Conservation (phyloP, 192 early-diverging fungal genomes). For the Chytriomyces hyalinus region DNA sequence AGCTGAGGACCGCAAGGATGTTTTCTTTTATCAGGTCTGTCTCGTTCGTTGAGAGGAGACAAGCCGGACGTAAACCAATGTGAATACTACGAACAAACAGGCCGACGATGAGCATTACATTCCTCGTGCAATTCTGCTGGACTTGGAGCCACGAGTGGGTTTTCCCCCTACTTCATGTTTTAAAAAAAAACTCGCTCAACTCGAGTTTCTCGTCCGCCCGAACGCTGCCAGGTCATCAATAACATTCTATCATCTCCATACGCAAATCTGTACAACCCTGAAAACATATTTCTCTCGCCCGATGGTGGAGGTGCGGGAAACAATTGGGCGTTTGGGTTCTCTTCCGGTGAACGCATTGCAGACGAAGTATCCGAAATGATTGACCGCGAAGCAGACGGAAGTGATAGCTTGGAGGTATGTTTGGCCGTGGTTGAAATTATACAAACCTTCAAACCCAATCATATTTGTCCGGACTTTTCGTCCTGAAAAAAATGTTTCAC, state of each 20-base stretch:
- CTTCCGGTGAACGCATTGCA: slow-evolving; percentile 81
- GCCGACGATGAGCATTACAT: slow-evolving; percentile 99
- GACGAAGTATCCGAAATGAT: slow-evolving; percentile 97
- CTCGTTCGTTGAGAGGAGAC: background rate
- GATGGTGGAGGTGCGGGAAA: slow-evolving; percentile 98
- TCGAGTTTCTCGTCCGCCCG: background rate
- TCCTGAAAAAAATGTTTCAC: background rate
- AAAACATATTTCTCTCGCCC: slow-evolving; percentile 90
- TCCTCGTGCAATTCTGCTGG: slow-evolving; percentile 88
- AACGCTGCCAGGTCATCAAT: slow-evolving; percentile 74
- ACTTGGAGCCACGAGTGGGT: slow-evolving; percentile 89
- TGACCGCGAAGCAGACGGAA: slow-evolving; percentile 94
- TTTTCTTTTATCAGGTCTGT: slow-evolving; percentile 94
- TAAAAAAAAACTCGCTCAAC: background rate
- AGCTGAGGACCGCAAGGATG: slow-evolving; percentile 86
- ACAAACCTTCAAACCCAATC: background rate
- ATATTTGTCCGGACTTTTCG: background rate
- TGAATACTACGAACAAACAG: slow-evolving; percentile 46
- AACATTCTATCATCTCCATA: slow-evolving; percentile 85
- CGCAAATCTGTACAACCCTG: slow-evolving; percentile 95
- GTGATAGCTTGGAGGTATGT: slow-evolving; percentile 85
- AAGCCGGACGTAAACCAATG: background rate
- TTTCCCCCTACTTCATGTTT: background rate
- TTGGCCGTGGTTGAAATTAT: background rate
- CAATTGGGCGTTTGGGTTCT: slow-evolving; percentile 93